phyloP scores from a whole-genome alignment of 305 asterid species.

The Ajuga reptans region DNA sequence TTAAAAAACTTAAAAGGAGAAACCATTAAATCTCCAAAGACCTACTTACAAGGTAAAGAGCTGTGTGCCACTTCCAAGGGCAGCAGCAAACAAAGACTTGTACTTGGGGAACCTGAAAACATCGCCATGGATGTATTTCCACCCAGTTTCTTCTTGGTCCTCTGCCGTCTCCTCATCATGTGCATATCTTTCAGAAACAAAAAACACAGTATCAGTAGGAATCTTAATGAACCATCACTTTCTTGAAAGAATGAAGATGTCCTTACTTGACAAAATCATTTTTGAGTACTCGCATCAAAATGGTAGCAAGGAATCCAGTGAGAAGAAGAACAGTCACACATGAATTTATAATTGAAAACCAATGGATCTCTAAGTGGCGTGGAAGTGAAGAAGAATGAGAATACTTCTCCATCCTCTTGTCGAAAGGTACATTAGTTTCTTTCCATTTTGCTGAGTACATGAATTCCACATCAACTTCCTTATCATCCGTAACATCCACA shows the following conservation, averaged over 20 bases:
- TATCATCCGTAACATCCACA: conserved; percentile 65
- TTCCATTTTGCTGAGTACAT: conserved; percentile 67
- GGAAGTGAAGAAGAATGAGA: conserved; percentile 69
- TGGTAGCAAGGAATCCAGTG: conserved; percentile 70
- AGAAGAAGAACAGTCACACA: conserved; percentile 82
- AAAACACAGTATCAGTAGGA: background rate
- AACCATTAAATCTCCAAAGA: background rate
- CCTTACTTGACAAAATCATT: conserved; percentile 75
- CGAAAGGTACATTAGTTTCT: conserved; percentile 51
- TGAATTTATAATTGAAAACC: conserved; percentile 79
- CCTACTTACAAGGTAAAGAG: conserved; percentile 57
- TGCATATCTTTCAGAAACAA: conserved; percentile 38
- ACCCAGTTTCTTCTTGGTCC: conserved; percentile 77
- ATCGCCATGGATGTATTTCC: conserved; percentile 81
- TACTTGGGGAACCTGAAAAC: conserved; percentile 67
- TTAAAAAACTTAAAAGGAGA: background rate
- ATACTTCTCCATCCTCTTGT: conserved; percentile 77
- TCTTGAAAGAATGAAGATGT: conserved; percentile 2
- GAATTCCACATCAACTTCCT: conserved; percentile 66
- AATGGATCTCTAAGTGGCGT: conserved; percentile 71
- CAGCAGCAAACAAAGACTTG: conserved; percentile 63
- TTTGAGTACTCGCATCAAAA: conserved; percentile 73
- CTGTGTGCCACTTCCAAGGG: conserved; percentile 80
- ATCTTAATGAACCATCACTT: background rate
- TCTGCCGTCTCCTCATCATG: conserved; percentile 70